These are phyloP conservation scores for Rhizophora mangle DNA, from an alignment of 345 rosid genomes.

Conservation along the genomic window DNA sequence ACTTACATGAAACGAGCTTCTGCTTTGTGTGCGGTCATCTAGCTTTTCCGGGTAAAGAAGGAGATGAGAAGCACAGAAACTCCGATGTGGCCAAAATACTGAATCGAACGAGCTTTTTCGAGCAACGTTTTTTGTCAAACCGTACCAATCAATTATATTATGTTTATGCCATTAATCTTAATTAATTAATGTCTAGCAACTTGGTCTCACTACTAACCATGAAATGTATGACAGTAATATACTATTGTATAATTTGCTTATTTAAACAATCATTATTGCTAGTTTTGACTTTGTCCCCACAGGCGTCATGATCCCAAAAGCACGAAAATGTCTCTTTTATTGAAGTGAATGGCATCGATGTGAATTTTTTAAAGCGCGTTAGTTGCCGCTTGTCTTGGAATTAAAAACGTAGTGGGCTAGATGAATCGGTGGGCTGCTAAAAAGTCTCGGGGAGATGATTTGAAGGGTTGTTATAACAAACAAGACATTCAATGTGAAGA, in stretches of 20 bases:
- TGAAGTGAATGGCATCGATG: neutral
- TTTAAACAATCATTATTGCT: slow-evolving; percentile 8
- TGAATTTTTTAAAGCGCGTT: too few species aligned
- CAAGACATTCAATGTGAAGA: neutral
- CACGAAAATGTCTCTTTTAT: neutral
- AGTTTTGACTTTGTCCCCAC: slow-evolving; percentile 23
- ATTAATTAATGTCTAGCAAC: slow-evolving; percentile 15
- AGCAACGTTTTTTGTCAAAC: slow-evolving; percentile 1
- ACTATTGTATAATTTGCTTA: neutral
- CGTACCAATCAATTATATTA: slow-evolving; percentile 15
- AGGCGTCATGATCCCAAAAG: slow-evolving; percentile 14
- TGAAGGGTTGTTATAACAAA: slow-evolving; percentile 1
- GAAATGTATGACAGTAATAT: slow-evolving; percentile 12
- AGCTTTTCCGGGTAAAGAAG: slow-evolving; percentile 77
- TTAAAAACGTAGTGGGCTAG: neutral
- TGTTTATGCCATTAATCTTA: neutral
- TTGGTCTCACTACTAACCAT: slow-evolving; percentile 12
- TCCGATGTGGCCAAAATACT: slow-evolving; percentile 59
- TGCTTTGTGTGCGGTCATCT: slow-evolving; percentile 79
- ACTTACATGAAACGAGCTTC: slow-evolving; percentile 63
- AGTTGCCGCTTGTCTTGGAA: too few species aligned
- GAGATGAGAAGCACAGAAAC: slow-evolving; percentile 65
- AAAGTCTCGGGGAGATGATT: slow-evolving; percentile 9
- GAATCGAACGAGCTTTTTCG: slow-evolving; percentile 48
- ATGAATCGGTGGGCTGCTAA: slow-evolving; percentile 9